phyloP scores from a whole-genome alignment of 108 stramenopile genomes.

The Mediolabrus comicus region DNA sequence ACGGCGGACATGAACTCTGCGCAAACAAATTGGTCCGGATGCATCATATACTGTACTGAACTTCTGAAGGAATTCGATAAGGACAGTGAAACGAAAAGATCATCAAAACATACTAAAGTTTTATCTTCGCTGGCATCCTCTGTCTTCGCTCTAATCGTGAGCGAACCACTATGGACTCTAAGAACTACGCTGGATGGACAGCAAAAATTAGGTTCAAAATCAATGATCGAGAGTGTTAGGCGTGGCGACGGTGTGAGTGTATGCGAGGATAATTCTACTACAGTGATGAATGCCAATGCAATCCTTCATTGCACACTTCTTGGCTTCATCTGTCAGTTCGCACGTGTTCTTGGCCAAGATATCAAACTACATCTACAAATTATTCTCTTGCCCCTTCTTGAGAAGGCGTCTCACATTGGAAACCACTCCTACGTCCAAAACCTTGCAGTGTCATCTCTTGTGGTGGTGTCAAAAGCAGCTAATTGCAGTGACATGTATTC shows the following conservation, averaged over 20 bases:
- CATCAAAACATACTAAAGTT: conserved; percentile 7
- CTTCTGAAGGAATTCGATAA: conserved; percentile 4
- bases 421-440: conserved; percentile 46
- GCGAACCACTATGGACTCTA: conserved; percentile 42
- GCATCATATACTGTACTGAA: conserved; percentile 20
- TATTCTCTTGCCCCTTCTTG: conserved; percentile 44
- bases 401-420: conserved; percentile 33
- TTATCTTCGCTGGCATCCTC: conserved; percentile 39
- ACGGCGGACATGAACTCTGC: neutral
- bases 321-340: conserved; percentile 30
- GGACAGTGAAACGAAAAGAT: neutral
- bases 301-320: conserved; percentile 39
- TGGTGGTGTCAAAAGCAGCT: conserved; percentile 11
- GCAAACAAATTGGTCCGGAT: conserved; percentile 21
- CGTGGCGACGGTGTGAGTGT: neutral
- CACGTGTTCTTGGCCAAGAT: conserved; percentile 17
- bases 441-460: conserved; percentile 19
- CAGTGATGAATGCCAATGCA: conserved; percentile 43
- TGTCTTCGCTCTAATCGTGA: conserved; percentile 34
- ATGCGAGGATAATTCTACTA: conserved; percentile 11
- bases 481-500: conserved; percentile 15
- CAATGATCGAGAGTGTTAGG: neutral
- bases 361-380: conserved; percentile 25
- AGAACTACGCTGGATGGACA: conserved; percentile 14
- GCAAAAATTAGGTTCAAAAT: neutral